Base-by-base conservation (phyloP, 179 eudicot species). In the Spinacia oleracea region DNA sequence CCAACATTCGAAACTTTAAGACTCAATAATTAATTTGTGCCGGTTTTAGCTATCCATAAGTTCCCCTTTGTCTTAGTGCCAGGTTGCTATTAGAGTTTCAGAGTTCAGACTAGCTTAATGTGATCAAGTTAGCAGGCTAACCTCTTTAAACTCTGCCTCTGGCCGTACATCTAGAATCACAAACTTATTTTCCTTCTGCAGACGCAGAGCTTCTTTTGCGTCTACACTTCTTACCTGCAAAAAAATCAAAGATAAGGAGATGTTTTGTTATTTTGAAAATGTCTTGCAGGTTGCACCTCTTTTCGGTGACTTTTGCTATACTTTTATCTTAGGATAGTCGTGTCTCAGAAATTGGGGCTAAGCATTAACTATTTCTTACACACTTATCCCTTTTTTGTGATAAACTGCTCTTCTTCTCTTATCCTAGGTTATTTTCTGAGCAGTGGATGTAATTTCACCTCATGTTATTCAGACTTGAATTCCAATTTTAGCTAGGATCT, bases 151-250 rank as follows among this genome's bases (percentile, higher is more conserved):
- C 29, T 96, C 99, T 69, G 98, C 99, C 86, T 88, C 99, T 34
- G 98, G 99, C 12, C 98, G 89, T 40, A 96, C 99, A 79, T 96
- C 98, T 51, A 96, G 98, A 80, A 93, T 91, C 75, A 96, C 92
- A 80, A 91, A 96, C 55, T 91, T 96, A 77, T 96, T 96, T 84
- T 96, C 98, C 9, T 96, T 93, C 80, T 91, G 93, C 79, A 96
- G 91, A 67, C 99, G 92, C 74, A 89, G 84, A 46, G 99, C 99
- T 88, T 96, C 99, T 79, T 91, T 93, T 53, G 82, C 90, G 45
- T 91, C 99, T 77, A 96, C 94, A 80, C 97, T 90, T 83, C 97
- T 89, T 55, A 95, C 97, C 98, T 95, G 89, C 85, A 74, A 74
- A 50, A 56, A 14, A 32, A 71, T 40, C 45, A 38, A 21, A 62